Conservation (phyloP, 352 stramenopile genomes). For the Globisporangium canariense region DNA sequence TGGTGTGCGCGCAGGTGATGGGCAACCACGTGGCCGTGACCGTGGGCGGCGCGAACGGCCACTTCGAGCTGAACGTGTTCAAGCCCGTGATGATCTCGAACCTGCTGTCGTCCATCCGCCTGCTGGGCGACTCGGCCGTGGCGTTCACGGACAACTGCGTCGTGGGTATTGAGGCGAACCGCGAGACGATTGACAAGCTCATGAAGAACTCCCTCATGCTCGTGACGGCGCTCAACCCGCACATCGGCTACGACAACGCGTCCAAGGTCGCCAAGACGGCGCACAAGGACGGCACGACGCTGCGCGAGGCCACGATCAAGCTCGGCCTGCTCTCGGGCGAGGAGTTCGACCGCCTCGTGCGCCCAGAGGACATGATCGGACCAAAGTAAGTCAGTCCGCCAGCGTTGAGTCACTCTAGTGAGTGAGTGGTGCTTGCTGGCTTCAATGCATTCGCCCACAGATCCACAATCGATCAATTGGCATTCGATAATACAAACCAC, state of each 20-base stretch:
- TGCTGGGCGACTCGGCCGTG: constrained; percentile 87
- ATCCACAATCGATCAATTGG: neutral
- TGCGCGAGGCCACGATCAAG: constrained; percentile 90
- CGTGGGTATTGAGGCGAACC: constrained; percentile 89
- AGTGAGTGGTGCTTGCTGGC: neutral
- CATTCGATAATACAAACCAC: neutral
- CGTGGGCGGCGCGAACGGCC: constrained; percentile 91
- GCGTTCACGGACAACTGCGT: constrained; percentile 94
- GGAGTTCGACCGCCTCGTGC: constrained; percentile 94
- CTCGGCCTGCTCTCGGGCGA: constrained; percentile 91
- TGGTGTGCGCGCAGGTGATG: constrained; percentile 95
- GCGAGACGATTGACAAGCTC: constrained; percentile 88
- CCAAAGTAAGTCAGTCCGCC: constrained; percentile 51
- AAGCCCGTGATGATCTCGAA: constrained; percentile 96
- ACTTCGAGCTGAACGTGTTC: constrained; percentile 98
- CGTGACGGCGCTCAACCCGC: constrained; percentile 94
- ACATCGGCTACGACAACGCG: constrained; percentile 98
- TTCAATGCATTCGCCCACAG: too few relatives aligned
- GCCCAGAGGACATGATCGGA: constrained; percentile 94
- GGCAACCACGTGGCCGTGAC: constrained; percentile 95
- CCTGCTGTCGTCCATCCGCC: constrained; percentile 62
- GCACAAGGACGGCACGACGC: constrained; percentile 90
- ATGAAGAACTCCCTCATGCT: constrained; percentile 96
- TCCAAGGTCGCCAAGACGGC: constrained; percentile 96
- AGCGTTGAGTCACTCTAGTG: neutral